Evolutionary conservation across 352 stramenopile species (phyloP), one percentile per base, ranked within the genome.

Genomic region (Phytophthora agathidicida): DNA sequence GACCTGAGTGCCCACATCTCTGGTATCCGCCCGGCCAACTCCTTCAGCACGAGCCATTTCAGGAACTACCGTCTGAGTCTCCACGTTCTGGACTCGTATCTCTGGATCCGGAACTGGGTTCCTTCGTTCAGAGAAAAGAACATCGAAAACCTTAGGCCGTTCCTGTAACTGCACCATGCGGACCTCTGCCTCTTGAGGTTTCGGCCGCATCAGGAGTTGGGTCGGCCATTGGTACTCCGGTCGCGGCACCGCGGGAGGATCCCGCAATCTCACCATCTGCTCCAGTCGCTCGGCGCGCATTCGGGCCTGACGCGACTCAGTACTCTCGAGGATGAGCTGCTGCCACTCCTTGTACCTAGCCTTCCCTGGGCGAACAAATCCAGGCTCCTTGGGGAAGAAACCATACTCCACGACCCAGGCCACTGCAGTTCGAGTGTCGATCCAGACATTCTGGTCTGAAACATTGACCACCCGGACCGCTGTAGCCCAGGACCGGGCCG

Each of bases 391-490:
- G 3, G 22, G 46, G 5, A 33, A 36, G 10, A 2, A 17, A 13
- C 33, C 33, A 36, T 42, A 35, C 20, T 54, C 32, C 4, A 54
- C 32, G 11, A 44, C 24, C 13, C 46, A 26, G 0, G 46, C 46
- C 3, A 54, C 20, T 3, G 10, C 13, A 1, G 32, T 44, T 8
- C 9, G 1, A 0, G 32, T 23, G 8, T 54, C 46, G 5, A 42
- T 54, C 31, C 20, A 33, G 1, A 23, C 11, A 14, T 8, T 5
- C 20, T 37, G 23, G 14, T 28, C 19, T 5, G 46, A 54, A 13
- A 54, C 31, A 24, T 54, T 54, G 1, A 54, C 46, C 11, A 54
- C 46, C 16, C 26, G 43, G 32, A 54, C 33, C 14, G 46, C 31
- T 10, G 26, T 16, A 14, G 46, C 19, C 43, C 43, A 39, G n/a